These are phyloP conservation scores for Hypsizygus ulmarius DNA, from an alignment of 1,284 basidiomycete genomes.

Conservation along the genomic window DNA sequence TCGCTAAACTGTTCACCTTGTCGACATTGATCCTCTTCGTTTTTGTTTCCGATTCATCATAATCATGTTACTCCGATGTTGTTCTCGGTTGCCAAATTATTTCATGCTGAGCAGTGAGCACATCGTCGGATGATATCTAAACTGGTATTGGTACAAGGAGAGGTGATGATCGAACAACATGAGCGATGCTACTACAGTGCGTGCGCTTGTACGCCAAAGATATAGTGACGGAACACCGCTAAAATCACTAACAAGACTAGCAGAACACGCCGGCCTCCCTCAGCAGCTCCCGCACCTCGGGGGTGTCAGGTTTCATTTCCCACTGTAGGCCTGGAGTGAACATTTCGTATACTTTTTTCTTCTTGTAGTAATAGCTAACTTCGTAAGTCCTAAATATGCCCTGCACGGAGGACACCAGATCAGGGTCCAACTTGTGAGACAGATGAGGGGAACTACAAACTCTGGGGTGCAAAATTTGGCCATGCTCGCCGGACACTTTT, in stretches of 20 bases:
- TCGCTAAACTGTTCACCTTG: neutral
- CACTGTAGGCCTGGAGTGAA: constrained; percentile 11
- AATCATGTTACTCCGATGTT: neutral
- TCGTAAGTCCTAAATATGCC: constrained; percentile 6
- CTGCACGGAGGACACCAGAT: neutral
- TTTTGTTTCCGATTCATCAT: neutral
- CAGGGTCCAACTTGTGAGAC: neutral
- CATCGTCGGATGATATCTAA: no score
- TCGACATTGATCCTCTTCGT: neutral
- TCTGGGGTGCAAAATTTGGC: neutral
- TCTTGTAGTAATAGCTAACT: constrained; percentile 4
- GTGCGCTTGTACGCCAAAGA: no score
- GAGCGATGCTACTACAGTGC: no score
- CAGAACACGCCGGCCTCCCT: constrained; percentile 12
- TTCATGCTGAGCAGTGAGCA: no score
- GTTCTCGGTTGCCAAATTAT: no score
- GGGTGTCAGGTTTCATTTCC: constrained; percentile 20
- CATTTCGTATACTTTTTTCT: neutral
- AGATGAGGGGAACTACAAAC: neutral
- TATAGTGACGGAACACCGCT: no score
- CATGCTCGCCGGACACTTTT: constrained; percentile 1
- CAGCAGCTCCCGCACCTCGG: constrained; percentile 20
- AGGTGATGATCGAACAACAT: no score
- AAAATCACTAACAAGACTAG: neutral
- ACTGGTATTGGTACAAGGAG: no score